These are phyloP conservation scores for Tetrapyrgos nigripes DNA, from an alignment of 1,284 basidiomycete genomes.

Conservation along the genomic window DNA sequence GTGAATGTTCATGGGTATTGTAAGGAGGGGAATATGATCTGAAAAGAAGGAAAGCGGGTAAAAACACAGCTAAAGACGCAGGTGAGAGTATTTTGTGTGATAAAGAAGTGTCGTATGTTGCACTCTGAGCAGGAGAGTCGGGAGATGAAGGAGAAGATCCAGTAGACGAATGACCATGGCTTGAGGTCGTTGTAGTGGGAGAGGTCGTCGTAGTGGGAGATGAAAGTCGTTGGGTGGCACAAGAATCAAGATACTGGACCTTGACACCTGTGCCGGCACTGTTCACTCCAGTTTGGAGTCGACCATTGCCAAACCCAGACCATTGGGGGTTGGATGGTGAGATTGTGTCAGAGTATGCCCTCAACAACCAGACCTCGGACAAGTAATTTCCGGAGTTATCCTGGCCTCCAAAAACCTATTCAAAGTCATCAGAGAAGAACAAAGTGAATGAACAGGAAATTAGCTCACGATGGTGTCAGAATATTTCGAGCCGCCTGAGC, in stretches of 20 bases:
- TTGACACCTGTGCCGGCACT: slow-evolving; percentile 74
- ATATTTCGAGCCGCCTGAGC: slow-evolving; percentile 48
- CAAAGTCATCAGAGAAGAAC: slow-evolving; percentile 1
- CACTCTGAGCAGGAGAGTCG: slow-evolving; percentile 16
- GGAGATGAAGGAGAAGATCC: slow-evolving; percentile 24
- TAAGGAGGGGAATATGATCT: slow-evolving; percentile 56
- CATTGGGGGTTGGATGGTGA: slow-evolving; percentile 60
- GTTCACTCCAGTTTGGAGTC: slow-evolving; percentile 61
- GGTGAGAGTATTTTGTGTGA: slow-evolving; percentile 71
- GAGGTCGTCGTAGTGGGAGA: slow-evolving; percentile 25
- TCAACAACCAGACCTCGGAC: slow-evolving; percentile 77
- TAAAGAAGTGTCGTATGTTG: slow-evolving; percentile 57
- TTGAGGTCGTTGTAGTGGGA: slow-evolving; percentile 27
- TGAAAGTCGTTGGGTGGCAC: slow-evolving; percentile 51
- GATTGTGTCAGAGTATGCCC: slow-evolving; percentile 68
- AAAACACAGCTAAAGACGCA: slow-evolving; percentile 64
- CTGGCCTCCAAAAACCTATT: slow-evolving; percentile 76
- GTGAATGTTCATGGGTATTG: slow-evolving; percentile 24
- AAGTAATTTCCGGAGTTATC: slow-evolving; percentile 70
- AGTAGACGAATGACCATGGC: slow-evolving; percentile 29
- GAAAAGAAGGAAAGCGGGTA: slow-evolving; percentile 59
- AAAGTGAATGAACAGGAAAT: slow-evolving; percentile 9
- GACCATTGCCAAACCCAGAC: slow-evolving; percentile 68
- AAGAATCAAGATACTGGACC: slow-evolving; percentile 61
- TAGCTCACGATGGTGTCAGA: slow-evolving; percentile 69